These are phyloP conservation scores for Solanum etuberosum DNA, from an alignment of 257 asterid species.

Conservation along the genomic window DNA sequence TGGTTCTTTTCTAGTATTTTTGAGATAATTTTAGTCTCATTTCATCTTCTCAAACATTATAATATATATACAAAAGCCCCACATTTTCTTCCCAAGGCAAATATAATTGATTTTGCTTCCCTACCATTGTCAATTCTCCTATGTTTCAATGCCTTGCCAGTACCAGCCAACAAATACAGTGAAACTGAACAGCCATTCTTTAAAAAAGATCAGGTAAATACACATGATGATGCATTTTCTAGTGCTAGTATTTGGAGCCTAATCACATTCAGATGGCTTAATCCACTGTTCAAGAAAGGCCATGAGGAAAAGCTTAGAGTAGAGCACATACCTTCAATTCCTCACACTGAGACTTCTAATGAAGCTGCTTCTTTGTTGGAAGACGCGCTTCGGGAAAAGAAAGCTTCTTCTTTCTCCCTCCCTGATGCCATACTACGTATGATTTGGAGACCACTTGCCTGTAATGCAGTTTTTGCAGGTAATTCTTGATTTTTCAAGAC, in stretches of 20 bases:
- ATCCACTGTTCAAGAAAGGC: constrained; percentile 61
- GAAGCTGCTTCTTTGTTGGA: constrained; percentile 59
- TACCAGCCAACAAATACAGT: constrained; percentile 3
- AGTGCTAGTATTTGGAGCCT: constrained; percentile 65
- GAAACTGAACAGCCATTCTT: constrained; percentile 42
- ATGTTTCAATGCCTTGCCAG: constrained; percentile 21
- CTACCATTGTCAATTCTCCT: constrained; percentile 42
- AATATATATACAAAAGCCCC: constrained; percentile 12
- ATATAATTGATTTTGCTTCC: constrained; percentile 33
- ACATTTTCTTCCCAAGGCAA: constrained; percentile 17
- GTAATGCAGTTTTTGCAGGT: constrained; percentile 85
- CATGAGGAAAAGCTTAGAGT: constrained; percentile 28
- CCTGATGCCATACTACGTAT: constrained; percentile 39
- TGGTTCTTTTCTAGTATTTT: constrained; percentile 43
- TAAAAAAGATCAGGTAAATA: neutral
- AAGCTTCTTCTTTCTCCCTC: constrained; percentile 24
- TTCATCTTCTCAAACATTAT: constrained; percentile 17
- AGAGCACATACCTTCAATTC: constrained; percentile 48
- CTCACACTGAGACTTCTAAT: constrained; percentile 46
- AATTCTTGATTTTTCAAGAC: neutral
- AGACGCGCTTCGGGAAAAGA: constrained; percentile 45
- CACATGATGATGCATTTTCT: constrained; percentile 30
- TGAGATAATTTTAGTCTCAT: constrained; percentile 11
- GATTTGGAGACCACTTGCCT: constrained; percentile 34
- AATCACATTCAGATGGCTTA: constrained; percentile 65